Evolutionary conservation across 768 basidiomycete species (phyloP).

Genomic region (Phylloporus sp.): DNA sequence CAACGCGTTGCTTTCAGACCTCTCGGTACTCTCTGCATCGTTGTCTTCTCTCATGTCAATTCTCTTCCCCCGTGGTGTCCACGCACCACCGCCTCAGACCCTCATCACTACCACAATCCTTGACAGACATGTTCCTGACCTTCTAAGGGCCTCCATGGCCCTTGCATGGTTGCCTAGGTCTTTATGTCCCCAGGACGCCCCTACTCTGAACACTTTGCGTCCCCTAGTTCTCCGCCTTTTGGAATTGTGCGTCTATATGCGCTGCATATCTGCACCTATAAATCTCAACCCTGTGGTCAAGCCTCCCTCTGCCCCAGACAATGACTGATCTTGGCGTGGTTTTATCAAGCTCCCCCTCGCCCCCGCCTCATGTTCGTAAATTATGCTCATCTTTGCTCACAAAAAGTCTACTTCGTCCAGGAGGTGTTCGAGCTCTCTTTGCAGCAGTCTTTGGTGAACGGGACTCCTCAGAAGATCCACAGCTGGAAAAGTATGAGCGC

Average conservation of each 20-base stretch:
- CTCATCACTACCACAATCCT: constrained; percentile 57
- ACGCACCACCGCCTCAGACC: constrained; percentile 51
- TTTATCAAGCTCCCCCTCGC: constrained; percentile 41
- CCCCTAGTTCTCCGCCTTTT: constrained; percentile 55
- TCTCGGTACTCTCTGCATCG: constrained; percentile 40
- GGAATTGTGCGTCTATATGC: constrained; percentile 49
- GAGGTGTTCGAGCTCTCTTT: constrained; percentile 68
- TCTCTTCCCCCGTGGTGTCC: constrained; percentile 51
- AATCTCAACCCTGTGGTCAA: constrained; percentile 16
- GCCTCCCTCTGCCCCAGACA: constrained; percentile 61
- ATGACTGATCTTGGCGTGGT: constrained; percentile 63
- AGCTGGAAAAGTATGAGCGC: constrained; percentile 70
- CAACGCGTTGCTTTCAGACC: constrained; percentile 38
- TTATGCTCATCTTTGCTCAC: constrained; percentile 62
- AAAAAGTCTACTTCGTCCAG: constrained; percentile 64
- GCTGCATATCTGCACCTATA: constrained; percentile 7
- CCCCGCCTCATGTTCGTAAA: constrained; percentile 52
- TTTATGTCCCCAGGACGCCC: constrained; percentile 34
- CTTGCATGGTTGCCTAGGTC: constrained; percentile 73
- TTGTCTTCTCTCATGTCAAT: constrained; percentile 43
- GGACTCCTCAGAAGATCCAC: constrained; percentile 47
- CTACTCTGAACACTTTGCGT: constrained; percentile 45
- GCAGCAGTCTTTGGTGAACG: constrained; percentile 67
- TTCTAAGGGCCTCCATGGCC: constrained; percentile 56
- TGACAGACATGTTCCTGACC: constrained; percentile 52